These are phyloP conservation scores for Debaryomyces tyrocola DNA, from an alignment of 805 yeast species.

Conservation along the genomic window DNA sequence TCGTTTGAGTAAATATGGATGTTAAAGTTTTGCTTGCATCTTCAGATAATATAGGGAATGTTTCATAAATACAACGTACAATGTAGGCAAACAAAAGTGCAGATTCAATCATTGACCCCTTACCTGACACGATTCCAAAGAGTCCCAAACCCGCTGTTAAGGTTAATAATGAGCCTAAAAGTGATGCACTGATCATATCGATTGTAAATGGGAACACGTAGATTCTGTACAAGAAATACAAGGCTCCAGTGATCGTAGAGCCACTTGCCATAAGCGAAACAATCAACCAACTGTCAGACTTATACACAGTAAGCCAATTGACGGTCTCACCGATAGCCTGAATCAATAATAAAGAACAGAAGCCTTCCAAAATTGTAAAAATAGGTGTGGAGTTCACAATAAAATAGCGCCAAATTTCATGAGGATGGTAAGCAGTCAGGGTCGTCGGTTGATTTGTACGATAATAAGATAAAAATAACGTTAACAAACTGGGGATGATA, in stretches of 20 bases:
- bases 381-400: conserved; percentile 82
- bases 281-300: conserved; percentile 78
- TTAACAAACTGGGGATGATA: conserved; percentile 76
- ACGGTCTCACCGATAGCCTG: conserved; percentile 88
- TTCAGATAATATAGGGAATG: conserved; percentile 83
- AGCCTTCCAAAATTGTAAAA: conserved; percentile 88
- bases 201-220: conserved; percentile 74
- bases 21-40: conserved; percentile 36
- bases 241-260: conserved; percentile 68
- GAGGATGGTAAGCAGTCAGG: background rate
- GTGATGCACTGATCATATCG: conserved; percentile 72
- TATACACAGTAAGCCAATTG: conserved; percentile 60
- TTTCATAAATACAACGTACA: conserved; percentile 88
- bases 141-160: conserved; percentile 70
- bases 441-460: conserved; percentile 9
- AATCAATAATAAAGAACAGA: conserved; percentile 86
- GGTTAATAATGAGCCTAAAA: conserved; percentile 84
- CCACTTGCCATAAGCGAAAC: conserved; percentile 72
- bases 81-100: conserved; percentile 85
- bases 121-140: conserved; percentile 79
- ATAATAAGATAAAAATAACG: conserved; percentile 62
- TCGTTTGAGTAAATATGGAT: conserved; percentile 32
- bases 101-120: conserved; percentile 89
- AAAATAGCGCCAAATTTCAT: conserved; percentile 65
- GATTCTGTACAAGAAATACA: conserved; percentile 79